These are phyloP conservation scores for Capronia coronata DNA, from an alignment of 2,329 filamentous ascomycete genomes.

Conservation along the genomic window DNA sequence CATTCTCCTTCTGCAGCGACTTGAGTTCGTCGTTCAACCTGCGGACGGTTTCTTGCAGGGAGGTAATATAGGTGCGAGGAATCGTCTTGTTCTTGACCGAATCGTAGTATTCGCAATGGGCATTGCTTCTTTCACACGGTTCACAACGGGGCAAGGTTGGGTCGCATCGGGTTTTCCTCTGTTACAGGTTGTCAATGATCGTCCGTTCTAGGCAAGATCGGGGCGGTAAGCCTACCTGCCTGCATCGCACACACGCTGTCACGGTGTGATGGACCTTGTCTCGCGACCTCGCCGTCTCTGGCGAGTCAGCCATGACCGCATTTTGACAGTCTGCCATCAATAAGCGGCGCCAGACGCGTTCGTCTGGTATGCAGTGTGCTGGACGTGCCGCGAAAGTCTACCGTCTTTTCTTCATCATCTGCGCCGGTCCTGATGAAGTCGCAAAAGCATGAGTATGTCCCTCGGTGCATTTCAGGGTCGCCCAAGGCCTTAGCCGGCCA, in stretches of 20 bases:
- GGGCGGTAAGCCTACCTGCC: slow-evolving; percentile 38
- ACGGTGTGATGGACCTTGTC: slow-evolving; percentile 38
- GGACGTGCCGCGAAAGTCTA: neutral
- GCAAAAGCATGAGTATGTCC: neutral
- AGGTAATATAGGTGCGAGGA: slow-evolving; percentile 84
- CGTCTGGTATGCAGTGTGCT: neutral
- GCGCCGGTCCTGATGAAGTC: slow-evolving; percentile 4
- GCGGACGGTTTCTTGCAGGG: slow-evolving; percentile 78
- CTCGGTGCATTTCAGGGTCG: slow-evolving; percentile 3
- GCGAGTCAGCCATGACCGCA: slow-evolving; percentile 22
- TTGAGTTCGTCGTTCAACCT: slow-evolving; percentile 74
- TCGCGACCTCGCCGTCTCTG: slow-evolving; percentile 8
- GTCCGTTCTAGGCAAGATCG: neutral
- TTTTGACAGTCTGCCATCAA: slow-evolving; percentile 21
- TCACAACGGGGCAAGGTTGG: slow-evolving; percentile 83
- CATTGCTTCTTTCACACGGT: slow-evolving; percentile 86
- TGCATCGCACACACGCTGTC: slow-evolving; percentile 45
- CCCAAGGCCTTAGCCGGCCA: too few relatives aligned
- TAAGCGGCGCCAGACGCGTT: neutral
- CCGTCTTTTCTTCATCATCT: slow-evolving; percentile 9
- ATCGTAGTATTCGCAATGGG: slow-evolving; percentile 92
- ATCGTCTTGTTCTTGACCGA: slow-evolving; percentile 79
- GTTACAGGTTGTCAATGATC: slow-evolving; percentile 30
- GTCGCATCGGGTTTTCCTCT: slow-evolving; percentile 96
- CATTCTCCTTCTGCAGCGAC: slow-evolving; percentile 71